Base-by-base conservation (phyloP, 768 basidiomycete species). In the Panellus pusillus region DNA sequence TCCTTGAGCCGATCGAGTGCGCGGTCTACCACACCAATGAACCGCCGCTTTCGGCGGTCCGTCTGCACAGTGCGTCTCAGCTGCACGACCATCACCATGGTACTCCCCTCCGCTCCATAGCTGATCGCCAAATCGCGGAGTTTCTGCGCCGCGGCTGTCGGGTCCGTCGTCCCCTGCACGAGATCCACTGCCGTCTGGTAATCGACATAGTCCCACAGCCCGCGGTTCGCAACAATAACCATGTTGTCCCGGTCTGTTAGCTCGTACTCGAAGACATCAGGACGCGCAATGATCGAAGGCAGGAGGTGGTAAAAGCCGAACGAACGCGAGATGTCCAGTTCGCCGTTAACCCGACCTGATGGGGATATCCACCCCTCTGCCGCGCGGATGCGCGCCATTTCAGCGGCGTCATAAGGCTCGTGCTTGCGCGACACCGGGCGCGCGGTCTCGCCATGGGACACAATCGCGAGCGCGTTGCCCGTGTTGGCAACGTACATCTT, bases 181-280 rank as follows among this genome's bases (percentile, higher is more conserved):
- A 98, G 94, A 68, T 98, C 96, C 51, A 98, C 93, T 1, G 97
- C 96, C 0, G 91, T 96, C 68, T 98, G 93, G 66, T 91, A 92
- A 4, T 90, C 87, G 59, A 98, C 89, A 60, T 84, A 91, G 61
- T 95, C 89, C 97, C 97, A 99, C 24, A 98, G 68, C 0, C 92
- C 93, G 6, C 85, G 81, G 67, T 98, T 98, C 24, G 87, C 97
- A 55, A 99, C 81, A 72, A 99, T 96, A 63, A 98, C 82, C 65
- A 98, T 96, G 69, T 99, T 96, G 70, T 99, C 97, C 51, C 84
- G 79, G 56, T 91, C 87, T 2, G 84, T 79, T 14, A 99, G 72
- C 41, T 84, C 78, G 58, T 87, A 83, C 6, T 74, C 75, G 60
- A 74, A 75, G 55, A 96, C 80, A 67, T 92, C 82, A 0, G 97